Evolutionary conservation across 1,139 yeast species (phyloP), one percentile per base, ranked within the genome.

Genomic region (Sugiyamaella castrensis): DNA sequence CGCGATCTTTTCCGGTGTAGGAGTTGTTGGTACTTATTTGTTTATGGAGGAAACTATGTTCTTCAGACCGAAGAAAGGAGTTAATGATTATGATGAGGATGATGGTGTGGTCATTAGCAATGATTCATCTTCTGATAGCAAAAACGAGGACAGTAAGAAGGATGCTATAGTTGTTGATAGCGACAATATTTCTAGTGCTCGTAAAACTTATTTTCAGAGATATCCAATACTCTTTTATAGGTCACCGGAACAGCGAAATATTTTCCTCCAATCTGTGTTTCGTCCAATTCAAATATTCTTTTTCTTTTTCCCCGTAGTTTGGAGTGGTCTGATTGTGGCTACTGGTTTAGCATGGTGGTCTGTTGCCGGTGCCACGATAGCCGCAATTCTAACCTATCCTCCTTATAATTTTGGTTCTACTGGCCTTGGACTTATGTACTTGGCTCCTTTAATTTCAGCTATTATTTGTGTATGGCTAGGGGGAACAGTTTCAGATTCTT

Each of bases 391-490:
- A 73, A 79, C 9, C 66, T 51, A 70, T 63, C 50, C 54, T 51
- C 89, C 89, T 2, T 86, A 83, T 76, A 78, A 75, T 66, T 81
- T 82, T 62, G 71, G 81, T 12, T 74, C 81, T 51, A 77, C 80
- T 12, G 87, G 84, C 15, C 88, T 85, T 13, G 91, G 89, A 1
- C 65, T 85, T 41, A 81, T 84, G 86, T 84, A 86, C 64, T 76
- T 86, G 30, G 88, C 92, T 4, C 82, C 88, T 47, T 70, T 82
- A 44, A 76, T 84, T 43, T 45, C 47, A 3, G 33, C 46, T 13
- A 16, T 37, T 24, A 15, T 51, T n/a, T 91, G 91, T 2, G 82
- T 91, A 69, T 61, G 81, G 38, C 76, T 81, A 62, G 86, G 89
- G 1, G 92, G 94, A 50, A 54, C 82, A 32, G 78, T 87, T 19